phyloP scores from a whole-genome alignment of 108 stramenopile genomes.

The Conticribra guillardii region DNA sequence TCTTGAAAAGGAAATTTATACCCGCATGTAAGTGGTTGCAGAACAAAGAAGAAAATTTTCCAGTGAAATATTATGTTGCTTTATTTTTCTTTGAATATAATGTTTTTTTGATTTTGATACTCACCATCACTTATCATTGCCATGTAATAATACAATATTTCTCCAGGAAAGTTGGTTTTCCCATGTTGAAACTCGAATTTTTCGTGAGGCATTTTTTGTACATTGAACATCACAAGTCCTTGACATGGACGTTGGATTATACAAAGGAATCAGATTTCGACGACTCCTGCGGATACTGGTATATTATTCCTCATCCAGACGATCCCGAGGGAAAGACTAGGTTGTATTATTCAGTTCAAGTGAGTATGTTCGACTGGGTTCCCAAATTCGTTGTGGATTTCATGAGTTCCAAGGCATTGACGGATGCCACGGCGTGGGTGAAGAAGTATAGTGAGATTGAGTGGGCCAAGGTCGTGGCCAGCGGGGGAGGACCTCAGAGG shows the following conservation, averaged over 20 bases:
- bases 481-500: slow-evolving; percentile 8
- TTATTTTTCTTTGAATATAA: too few species aligned
- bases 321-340: slow-evolving; percentile 51
- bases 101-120: too few species aligned
- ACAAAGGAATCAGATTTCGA: slow-evolving; percentile 58
- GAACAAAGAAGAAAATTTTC: too few species aligned
- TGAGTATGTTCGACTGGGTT: slow-evolving; percentile 66
- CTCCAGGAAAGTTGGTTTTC: too few species aligned
- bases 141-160: too few species aligned
- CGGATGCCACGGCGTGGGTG: slow-evolving; percentile 71
- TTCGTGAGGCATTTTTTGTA: slow-evolving; percentile 56
- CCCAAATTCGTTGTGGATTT: slow-evolving; percentile 63
- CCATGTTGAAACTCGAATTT: slow-evolving; percentile 59
- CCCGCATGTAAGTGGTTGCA: slow-evolving; percentile 63
- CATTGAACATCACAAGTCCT: slow-evolving; percentile 42
- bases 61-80: too few species aligned
- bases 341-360: slow-evolving; percentile 61
- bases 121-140: too few species aligned
- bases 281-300: slow-evolving; percentile 64
- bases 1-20: slow-evolving; percentile 53
- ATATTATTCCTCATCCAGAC: slow-evolving; percentile 58
- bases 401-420: slow-evolving; percentile 64
- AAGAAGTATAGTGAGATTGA: slow-evolving; percentile 62
- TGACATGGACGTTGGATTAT: slow-evolving; percentile 62
- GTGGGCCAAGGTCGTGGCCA: slow-evolving; percentile 43